phyloP scores from a whole-genome alignment of 106 monocot species.

The Agapanthus africanus region DNA sequence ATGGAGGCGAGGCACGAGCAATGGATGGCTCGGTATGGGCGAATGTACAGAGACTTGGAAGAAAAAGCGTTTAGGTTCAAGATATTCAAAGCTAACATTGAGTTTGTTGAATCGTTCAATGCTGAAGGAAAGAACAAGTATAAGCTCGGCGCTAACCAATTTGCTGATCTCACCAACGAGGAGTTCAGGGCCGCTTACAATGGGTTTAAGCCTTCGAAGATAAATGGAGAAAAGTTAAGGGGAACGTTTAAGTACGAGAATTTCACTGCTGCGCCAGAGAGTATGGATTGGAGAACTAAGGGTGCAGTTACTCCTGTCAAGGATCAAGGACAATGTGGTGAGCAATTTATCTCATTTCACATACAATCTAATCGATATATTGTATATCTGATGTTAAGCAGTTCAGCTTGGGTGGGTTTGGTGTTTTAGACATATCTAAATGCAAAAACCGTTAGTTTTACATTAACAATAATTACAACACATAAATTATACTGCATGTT shows the following conservation, averaged over 20 bases:
- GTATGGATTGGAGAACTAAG: not conserved
- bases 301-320: not conserved
- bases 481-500: not conserved
- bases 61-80: slow-evolving; percentile 13
- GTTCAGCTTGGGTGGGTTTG: not conserved
- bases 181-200: not conserved
- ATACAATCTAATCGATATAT: not conserved
- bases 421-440: not conserved
- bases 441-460: not conserved
- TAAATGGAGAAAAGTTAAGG: not conserved
- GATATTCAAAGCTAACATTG: not conserved
- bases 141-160: not conserved
- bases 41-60: slow-evolving; percentile 16
- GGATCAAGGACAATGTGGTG: not conserved
- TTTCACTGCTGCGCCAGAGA: not conserved
- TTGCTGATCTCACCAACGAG: not conserved
- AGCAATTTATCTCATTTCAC: not conserved
- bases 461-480: not conserved
- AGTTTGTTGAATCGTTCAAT: slow-evolving; percentile 8
- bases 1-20: slow-evolving; percentile 1
- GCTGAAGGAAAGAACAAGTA: slow-evolving; percentile 4
- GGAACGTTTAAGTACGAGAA: not conserved
- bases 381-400: not conserved
- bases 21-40: slow-evolving; percentile 26
- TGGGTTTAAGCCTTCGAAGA: not conserved